Percentiles rank a stretch among this genome's conserved stretches.
These are phyloP conservation scores for Metschnikowia noctiluminum DNA, from an alignment of 805 yeast species.

Conservation along the genomic window DNA sequence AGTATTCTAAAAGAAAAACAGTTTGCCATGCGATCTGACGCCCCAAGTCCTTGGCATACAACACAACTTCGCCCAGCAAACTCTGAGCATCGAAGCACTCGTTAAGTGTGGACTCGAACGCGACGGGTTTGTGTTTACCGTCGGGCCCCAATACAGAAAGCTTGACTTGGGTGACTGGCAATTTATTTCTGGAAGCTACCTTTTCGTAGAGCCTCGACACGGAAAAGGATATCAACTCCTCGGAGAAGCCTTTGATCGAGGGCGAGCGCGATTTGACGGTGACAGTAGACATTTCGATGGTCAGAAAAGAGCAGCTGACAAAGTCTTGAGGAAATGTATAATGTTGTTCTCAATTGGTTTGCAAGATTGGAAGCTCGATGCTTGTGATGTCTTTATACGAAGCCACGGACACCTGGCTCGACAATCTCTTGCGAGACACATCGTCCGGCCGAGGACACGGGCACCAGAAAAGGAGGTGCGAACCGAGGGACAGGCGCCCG, in stretches of 20 bases:
- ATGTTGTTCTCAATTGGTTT: too few relatives aligned
- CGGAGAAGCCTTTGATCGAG: constrained; percentile 47
- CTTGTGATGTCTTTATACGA: neutral
- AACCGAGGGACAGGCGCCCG: constrained; percentile 2
- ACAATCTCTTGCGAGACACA: constrained; percentile 1
- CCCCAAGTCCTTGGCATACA: constrained; percentile 84
- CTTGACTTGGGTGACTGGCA: constrained; percentile 30
- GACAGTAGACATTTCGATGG: constrained; percentile 40
- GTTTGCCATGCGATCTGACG: constrained; percentile 90
- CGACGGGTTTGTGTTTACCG: constrained; percentile 43
- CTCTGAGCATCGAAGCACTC: constrained; percentile 43
- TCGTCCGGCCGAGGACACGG: neutral
- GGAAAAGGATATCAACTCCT: constrained; percentile 28
- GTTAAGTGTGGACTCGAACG: constrained; percentile 33
- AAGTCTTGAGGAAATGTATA: too few relatives aligned
- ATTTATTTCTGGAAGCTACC: constrained; percentile 44
- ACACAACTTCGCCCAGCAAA: constrained; percentile 35
- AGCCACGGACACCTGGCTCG: neutral
- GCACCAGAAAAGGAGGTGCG: constrained; percentile 5
- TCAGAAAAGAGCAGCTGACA: too few relatives aligned
- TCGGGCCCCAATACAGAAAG: constrained; percentile 21
- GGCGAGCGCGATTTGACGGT: constrained; percentile 61
- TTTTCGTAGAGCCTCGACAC: constrained; percentile 42
- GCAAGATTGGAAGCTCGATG: too few relatives aligned
- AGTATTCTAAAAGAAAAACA: constrained; percentile 83